Base-by-base conservation (phyloP, 2,329 filamentous ascomycete genomes). In the Xylaria sp. region DNA sequence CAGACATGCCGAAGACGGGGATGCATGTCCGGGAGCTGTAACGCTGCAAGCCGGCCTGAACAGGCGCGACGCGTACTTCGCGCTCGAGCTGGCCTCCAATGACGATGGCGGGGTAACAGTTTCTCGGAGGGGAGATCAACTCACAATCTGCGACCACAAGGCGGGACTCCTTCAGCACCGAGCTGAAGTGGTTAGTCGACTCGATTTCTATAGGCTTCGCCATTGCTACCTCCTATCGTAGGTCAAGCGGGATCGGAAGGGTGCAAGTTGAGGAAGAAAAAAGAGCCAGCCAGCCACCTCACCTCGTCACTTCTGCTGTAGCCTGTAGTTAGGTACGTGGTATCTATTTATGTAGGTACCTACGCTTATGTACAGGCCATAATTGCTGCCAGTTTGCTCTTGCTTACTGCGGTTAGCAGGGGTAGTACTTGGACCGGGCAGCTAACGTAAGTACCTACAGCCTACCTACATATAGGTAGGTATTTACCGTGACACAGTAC, bases 131-230 rank as follows among this genome's bases (percentile, higher is more conserved):
- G 64, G 60, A 51, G 31, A 48, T 49, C 52, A 69, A 86, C 93
- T 87, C 85, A 97, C 94, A 98, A 83, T 97, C 93, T 77, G 91
- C 90, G 64, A 98, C 91, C 51, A 98, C 93, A 68, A 97, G 89
- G 73, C 88, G 89, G 41, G 92, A 94, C 64, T 87, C 89, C 70
- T 87, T 87, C 70, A 97, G 86, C 69, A 96, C 82, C 39, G 83
- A 82, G 75, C 85, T 86, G 76, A 97, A 91, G 78, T 95, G 90
- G 76, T 84, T 83, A 28, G 82, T 78, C 1, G 88, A 90, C 71
- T 82, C 80, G 71, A 90, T 88, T 61, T 82, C 77, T 66, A 83
- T 70, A 15, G 78, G 72, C 73, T 83, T 82, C 68, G 86, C 88
- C 77, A 81, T 79, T 64, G 82, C 81, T 62, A 43, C 25, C 8